phyloP scores from a whole-genome alignment of 768 basidiomycete species.

The Amanita inopinata region DNA sequence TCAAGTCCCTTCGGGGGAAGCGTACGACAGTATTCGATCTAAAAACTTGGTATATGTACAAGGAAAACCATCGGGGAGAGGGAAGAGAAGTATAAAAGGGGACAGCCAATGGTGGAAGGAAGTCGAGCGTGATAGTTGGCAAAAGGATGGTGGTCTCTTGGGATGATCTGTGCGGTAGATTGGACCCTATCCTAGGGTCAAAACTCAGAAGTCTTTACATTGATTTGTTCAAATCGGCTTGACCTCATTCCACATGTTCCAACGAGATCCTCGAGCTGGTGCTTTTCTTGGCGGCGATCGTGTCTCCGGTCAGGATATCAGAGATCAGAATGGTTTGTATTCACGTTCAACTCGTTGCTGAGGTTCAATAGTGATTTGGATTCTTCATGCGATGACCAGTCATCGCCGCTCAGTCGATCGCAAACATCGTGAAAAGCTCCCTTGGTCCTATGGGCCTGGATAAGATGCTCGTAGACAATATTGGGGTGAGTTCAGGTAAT shows the following conservation, averaged over 20 bases:
- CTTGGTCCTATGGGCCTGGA: conserved; percentile 91
- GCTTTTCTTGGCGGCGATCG: conserved; percentile 92
- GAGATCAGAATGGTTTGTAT: conserved; percentile 88
- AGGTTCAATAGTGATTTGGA: conserved; percentile 6
- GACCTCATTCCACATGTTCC: conserved; percentile 48
- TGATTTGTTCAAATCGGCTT: not conserved
- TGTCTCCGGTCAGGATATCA: conserved; percentile 89
- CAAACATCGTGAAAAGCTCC: conserved; percentile 95
- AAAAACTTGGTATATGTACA: too few relatives aligned
- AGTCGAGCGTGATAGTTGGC: not conserved
- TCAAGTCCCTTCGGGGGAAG: too few relatives aligned
- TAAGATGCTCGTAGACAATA: conserved; percentile 97
- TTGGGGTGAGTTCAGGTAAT: conserved; percentile 55
- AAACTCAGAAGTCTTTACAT: not conserved
- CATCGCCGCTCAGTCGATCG: conserved; percentile 90
- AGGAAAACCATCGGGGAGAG: not conserved
- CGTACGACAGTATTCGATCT: too few relatives aligned
- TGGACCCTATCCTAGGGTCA: conserved; percentile 3
- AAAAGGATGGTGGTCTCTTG: not conserved
- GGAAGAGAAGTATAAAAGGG: not conserved
- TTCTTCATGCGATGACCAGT: conserved; percentile 38
- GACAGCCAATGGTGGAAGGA: conserved; percentile 1
- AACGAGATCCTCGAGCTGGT: conserved; percentile 86
- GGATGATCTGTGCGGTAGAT: conserved; percentile 1
- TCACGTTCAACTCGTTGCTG: conserved; percentile 10